Evolutionary conservation across 495 filamentous ascomycete species (phyloP).

Genomic region (Recurvomyces mirabilis): DNA sequence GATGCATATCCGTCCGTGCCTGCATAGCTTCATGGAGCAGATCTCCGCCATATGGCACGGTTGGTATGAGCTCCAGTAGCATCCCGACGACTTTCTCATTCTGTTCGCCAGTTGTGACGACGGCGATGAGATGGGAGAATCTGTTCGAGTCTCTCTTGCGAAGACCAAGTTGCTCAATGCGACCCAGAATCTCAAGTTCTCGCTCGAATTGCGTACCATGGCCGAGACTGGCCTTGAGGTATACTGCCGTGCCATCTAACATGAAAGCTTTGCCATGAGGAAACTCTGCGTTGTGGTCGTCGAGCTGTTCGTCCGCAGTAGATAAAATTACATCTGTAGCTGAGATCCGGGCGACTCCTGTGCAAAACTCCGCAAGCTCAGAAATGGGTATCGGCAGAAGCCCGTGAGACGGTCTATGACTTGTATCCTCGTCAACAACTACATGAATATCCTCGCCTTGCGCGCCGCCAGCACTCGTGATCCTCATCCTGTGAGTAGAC

Average conservation of each 20-base stretch:
- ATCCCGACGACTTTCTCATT: not conserved
- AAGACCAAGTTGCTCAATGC: not conserved
- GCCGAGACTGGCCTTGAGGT: not conserved
- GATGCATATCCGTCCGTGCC: not conserved
- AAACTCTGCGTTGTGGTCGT: not conserved
- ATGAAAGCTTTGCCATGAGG: not conserved
- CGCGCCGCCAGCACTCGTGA: not conserved
- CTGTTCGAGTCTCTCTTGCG: not conserved
- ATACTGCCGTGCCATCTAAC: not conserved
- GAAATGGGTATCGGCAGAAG: not conserved
- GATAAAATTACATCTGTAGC: not conserved
- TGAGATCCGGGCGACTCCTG: not conserved
- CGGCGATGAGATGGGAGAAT: not conserved
- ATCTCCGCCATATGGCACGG: not conserved
- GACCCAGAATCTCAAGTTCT: not conserved
- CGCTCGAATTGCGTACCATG: not conserved
- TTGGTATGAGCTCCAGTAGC: not conserved
- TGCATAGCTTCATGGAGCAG: not conserved
- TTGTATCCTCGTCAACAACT: not conserved
- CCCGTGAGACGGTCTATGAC: not conserved
- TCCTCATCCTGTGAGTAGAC: not conserved
- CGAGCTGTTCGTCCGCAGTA: not conserved
- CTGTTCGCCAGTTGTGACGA: not conserved
- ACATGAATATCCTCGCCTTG: not conserved
- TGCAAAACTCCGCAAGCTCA: not conserved